These are phyloP conservation scores for Galerina sulciceps DNA, from an alignment of 768 basidiomycete species.

Conservation along the genomic window DNA sequence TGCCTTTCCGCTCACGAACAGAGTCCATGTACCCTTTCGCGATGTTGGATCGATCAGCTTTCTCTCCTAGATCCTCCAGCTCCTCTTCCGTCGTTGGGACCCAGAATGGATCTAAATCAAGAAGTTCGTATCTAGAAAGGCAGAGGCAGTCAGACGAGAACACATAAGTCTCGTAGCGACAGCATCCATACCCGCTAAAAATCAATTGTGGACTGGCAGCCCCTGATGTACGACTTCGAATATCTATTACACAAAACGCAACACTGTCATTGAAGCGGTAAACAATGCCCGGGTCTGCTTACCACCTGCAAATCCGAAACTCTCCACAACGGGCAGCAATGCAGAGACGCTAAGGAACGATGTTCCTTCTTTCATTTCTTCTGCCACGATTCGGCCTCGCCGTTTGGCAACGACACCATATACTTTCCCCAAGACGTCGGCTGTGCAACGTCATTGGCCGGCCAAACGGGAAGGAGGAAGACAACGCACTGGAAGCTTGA, in stretches of 20 bases:
- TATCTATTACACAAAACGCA: conserved; percentile 62
- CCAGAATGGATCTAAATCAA: conserved; percentile 97
- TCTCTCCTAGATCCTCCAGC: conserved; percentile 94
- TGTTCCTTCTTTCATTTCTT: conserved; percentile 99
- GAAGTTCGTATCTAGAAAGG: conserved; percentile 77
- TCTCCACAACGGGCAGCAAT: conserved; percentile 92
- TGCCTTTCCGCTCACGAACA: conserved; percentile 90
- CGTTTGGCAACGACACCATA: conserved; percentile 94
- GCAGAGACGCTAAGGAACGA: conserved; percentile 93
- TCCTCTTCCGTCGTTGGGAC: conserved; percentile 97
- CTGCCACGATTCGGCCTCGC: conserved; percentile 90
- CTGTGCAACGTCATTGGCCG: conserved; percentile 40
- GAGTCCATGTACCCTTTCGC: conserved; percentile 92
- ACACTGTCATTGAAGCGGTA: background rate
- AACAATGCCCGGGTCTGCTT: conserved; percentile 20
- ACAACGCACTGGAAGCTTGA: conserved; percentile 87
- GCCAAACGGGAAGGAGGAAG: conserved; percentile 2
- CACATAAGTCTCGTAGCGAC: background rate
- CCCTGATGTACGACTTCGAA: conserved; percentile 94
- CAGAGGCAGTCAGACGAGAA: conserved; percentile 3
- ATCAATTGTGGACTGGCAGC: conserved; percentile 97
- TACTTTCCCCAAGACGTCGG: conserved; percentile 96
- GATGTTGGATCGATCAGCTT: conserved; percentile 91
- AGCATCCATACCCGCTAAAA: conserved; percentile 83
- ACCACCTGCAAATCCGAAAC: conserved; percentile 98